A percentile compares a stretch with the other conserved stretches of the same genome.
Evolutionary conservation across 495 filamentous ascomycete species (phyloP).

Genomic region (Penicillium fimorum): DNA sequence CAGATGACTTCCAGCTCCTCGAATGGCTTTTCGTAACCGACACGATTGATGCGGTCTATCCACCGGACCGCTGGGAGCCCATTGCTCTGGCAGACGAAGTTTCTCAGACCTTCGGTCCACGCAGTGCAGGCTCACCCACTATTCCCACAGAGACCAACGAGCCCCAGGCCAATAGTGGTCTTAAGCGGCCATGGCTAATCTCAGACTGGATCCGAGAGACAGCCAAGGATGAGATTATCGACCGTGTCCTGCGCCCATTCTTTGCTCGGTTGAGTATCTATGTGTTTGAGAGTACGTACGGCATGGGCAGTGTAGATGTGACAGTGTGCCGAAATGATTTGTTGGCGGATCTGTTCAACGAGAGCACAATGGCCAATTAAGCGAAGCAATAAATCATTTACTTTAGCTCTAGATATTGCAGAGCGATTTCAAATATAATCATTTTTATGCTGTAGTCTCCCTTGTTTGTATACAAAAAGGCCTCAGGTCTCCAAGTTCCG

Average conservation of each 20-base stretch:
- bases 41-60: constrained; percentile 94
- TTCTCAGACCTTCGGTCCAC: constrained; percentile 68
- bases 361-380: constrained; percentile 55
- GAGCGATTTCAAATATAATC: constrained; percentile 6
- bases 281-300: constrained; percentile 88
- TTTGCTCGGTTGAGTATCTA: constrained; percentile 88
- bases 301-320: constrained; percentile 69
- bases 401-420: not conserved
- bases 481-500: constrained; percentile 11
- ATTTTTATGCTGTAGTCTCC: constrained; percentile 8
- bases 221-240: constrained; percentile 68
- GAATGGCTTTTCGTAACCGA: constrained; percentile 98
- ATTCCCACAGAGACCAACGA: constrained; percentile 35
- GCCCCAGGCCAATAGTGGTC: constrained; percentile 23
- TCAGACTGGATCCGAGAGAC: constrained; percentile 46
- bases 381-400: not conserved
- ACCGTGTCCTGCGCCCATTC: constrained; percentile 79
- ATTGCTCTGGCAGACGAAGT: constrained; percentile 83
- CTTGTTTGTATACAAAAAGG: constrained; percentile 7
- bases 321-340: constrained; percentile 66
- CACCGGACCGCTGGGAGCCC: constrained; percentile 67
- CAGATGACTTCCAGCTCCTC: constrained; percentile 92
- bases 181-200: constrained; percentile 43
- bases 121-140: constrained; percentile 38
- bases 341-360: constrained; percentile 81